Conservation (phyloP, 1,139 yeast genomes). For the Lodderomyces parapsilosis region DNA sequence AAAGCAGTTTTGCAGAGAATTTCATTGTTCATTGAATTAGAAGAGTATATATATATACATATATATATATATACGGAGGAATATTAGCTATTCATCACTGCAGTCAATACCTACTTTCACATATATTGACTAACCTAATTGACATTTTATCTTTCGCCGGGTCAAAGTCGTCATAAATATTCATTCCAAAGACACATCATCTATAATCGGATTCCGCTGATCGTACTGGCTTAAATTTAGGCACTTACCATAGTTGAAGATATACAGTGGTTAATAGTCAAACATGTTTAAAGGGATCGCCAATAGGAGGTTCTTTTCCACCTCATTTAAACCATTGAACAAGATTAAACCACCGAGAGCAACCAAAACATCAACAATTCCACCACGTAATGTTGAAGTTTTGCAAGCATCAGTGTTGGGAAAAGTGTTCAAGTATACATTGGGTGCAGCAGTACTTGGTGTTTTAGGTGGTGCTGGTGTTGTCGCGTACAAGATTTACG, state of each 20-base stretch:
- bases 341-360: slow-evolving; percentile 1
- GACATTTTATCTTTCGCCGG: not conserved
- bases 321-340: not conserved
- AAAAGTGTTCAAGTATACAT: slow-evolving; percentile 30
- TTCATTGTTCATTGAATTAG: no score
- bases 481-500: slow-evolving; percentile 55
- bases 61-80: not conserved
- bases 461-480: slow-evolving; percentile 43
- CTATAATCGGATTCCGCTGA: not conserved
- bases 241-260: not conserved
- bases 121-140: not conserved
- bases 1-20: no score
- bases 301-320: slow-evolving; percentile 1
- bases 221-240: not conserved
- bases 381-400: not conserved
- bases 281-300: slow-evolving; percentile 1
- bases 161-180: no score
- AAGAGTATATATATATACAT: not conserved
- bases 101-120: not conserved
- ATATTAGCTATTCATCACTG: not conserved
- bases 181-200: not conserved
- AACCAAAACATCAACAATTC: not conserved
- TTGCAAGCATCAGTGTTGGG: slow-evolving; percentile 17
- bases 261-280: not conserved
- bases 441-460: slow-evolving; percentile 27